phyloP scores from a whole-genome alignment of 495 filamentous ascomycete species.

The Hypoxylon cercidicola region DNA sequence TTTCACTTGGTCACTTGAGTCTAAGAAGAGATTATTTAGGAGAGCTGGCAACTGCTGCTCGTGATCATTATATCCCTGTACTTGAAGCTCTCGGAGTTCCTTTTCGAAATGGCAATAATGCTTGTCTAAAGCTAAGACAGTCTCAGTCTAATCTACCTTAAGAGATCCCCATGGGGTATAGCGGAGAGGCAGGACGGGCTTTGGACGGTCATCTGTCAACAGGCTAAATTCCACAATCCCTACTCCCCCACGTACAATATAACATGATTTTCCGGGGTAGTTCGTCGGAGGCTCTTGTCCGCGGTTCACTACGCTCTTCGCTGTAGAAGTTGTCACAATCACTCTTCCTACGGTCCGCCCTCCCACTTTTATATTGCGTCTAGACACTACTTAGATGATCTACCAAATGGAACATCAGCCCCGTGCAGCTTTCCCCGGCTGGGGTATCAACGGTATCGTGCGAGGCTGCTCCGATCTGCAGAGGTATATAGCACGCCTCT shows the following conservation, averaged over 20 bases:
- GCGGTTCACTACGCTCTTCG: conserved; percentile 25
- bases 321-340: conserved; percentile 9
- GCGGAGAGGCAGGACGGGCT: conserved; percentile 8
- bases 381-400: conserved; percentile 22
- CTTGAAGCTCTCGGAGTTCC: conserved; percentile 6
- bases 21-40: conserved; percentile 7
- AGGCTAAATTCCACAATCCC: conserved; percentile 41
- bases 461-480: conserved; percentile 3
- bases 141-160: conserved; percentile 9
- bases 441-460: conserved; percentile 16
- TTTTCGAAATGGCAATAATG: conserved; percentile 19
- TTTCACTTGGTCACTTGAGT: conserved; percentile 1
- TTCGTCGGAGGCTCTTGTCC: conserved; percentile 40
- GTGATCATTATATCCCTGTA: conserved; percentile 13
- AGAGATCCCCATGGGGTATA: conserved; percentile 25
- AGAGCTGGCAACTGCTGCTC: conserved; percentile 3
- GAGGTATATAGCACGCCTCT: conserved; percentile 22
- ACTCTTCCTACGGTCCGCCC: conserved; percentile 29
- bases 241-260: conserved; percentile 32
- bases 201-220: conserved; percentile 24
- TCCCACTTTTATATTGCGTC: conserved; percentile 38
- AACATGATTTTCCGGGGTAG: conserved; percentile 14
- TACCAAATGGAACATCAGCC: conserved; percentile 14
- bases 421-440: conserved; percentile 16
- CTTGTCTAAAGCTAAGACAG: conserved; percentile 10